Percentiles rank a stretch among this genome's conserved stretches.
These are phyloP conservation scores for Cercospora sojina DNA, from an alignment of 2,329 filamentous ascomycete species.

Conservation along the genomic window DNA sequence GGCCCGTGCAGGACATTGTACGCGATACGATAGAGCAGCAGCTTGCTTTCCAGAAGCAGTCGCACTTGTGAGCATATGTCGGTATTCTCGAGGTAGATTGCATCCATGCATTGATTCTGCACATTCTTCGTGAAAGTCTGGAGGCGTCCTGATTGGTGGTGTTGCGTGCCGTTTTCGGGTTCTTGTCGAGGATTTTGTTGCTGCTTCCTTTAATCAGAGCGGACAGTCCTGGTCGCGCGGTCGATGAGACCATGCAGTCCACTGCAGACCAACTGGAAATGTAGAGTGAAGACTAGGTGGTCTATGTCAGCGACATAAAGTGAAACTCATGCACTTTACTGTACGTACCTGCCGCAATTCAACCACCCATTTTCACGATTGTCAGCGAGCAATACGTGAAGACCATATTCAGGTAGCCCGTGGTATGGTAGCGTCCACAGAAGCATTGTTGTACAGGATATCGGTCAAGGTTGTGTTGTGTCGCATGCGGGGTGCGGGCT, in stretches of 20 bases:
- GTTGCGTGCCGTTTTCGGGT: background rate
- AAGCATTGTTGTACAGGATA: background rate
- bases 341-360: background rate
- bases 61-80: background rate
- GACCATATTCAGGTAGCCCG: background rate
- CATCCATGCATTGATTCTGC: background rate
- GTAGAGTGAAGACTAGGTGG: background rate
- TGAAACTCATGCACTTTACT: background rate
- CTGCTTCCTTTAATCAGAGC: background rate
- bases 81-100: background rate
- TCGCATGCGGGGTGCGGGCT: background rate
- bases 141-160: background rate
- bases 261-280: background rate
- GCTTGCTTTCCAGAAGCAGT: slow-evolving; percentile 3
- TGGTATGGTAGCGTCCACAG: background rate
- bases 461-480: background rate
- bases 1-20: slow-evolving; percentile 2
- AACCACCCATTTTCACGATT: background rate
- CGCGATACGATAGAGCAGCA: slow-evolving; percentile 9
- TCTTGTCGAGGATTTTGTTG: background rate
- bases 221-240: too few relatives aligned
- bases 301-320: background rate
- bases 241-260: background rate
- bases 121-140: background rate
- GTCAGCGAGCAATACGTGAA: background rate